These are phyloP conservation scores for Aspergillus bertholletiae DNA, from an alignment of 495 filamentous ascomycete species.

Conservation along the genomic window DNA sequence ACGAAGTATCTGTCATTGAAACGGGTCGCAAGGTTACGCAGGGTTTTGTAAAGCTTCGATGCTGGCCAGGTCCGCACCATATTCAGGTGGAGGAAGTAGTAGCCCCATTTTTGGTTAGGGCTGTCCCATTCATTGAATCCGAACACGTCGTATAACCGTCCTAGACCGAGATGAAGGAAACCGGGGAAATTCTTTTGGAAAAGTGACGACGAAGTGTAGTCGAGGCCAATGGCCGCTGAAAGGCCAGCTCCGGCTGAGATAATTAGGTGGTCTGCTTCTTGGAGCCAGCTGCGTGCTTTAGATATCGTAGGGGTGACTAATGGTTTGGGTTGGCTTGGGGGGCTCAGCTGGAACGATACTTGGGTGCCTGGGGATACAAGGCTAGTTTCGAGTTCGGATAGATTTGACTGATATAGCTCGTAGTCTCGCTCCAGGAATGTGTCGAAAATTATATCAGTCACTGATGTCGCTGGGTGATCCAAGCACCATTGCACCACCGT, in stretches of 20 bases:
- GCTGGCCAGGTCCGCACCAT: slow-evolving; percentile 21
- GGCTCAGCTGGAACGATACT: not conserved
- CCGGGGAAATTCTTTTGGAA: slow-evolving; percentile 21
- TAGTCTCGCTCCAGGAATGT: slow-evolving; percentile 17
- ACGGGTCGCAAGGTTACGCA: slow-evolving; percentile 1
- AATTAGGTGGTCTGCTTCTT: slow-evolving; percentile 16
- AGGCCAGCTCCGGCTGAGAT: slow-evolving; percentile 24
- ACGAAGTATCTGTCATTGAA: slow-evolving; percentile 12
- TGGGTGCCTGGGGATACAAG: not conserved
- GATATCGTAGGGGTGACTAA: not conserved
- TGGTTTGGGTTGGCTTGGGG: not conserved
- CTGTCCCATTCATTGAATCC: slow-evolving; percentile 20
- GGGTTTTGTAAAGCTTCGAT: slow-evolving; percentile 8
- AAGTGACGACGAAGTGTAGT: slow-evolving; percentile 21
- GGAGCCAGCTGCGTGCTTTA: slow-evolving; percentile 17
- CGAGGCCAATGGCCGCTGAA: slow-evolving; percentile 24
- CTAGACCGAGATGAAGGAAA: slow-evolving; percentile 14
- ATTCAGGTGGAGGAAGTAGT: slow-evolving; percentile 21
- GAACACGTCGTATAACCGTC: slow-evolving; percentile 21
- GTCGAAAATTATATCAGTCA: slow-evolving; percentile 24
- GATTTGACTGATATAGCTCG: slow-evolving; percentile 10
- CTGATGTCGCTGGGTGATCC: slow-evolving; percentile 10
- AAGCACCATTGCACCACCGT: slow-evolving; percentile 16
- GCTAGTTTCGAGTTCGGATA: not conserved
- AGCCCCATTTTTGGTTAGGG: slow-evolving; percentile 23